Evolutionary conservation across 2,329 filamentous ascomycete species (phyloP), one percentile per base, ranked within the genome.

Genomic region (Paracorniculantispora psalliotae): DNA sequence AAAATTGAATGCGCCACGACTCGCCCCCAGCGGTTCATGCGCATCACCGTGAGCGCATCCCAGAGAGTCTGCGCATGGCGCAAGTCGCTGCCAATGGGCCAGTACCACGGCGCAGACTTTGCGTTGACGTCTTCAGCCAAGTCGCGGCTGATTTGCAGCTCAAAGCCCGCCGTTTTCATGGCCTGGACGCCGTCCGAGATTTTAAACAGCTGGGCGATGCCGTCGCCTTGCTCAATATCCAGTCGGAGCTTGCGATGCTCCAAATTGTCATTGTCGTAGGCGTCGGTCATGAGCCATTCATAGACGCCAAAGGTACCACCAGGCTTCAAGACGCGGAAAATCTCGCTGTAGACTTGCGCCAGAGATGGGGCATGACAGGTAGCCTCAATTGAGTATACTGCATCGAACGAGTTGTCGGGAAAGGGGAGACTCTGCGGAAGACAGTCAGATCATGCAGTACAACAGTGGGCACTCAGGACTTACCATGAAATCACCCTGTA

Each of bases 241-340:
- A 97, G 86, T 64, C 94, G 90, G 70, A 97, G 94, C 72, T 90
- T 85, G 65, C 92, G 89, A 79, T 97, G 94, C 68, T 86, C 81
- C 1, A 90, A 75, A 81, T 97, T 92, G 61, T 89, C 81, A 72
- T 96, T 93, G 78, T 97, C 89, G 76, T 97, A 99, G 25, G 87
- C 79, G 63, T 97, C 92, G 7, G 92, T 97, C 94, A 99, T 97
- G 70, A 97, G 81, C 94, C 94, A 97, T 77, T 99, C 94, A 77
- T 97, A 99, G 55, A 97, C 93, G 71, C 93, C 94, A 68, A 97
- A 99, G 54, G 91, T 81, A 73, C 94, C 93, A 61, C 94, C 94
- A 21, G 94, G 94, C 83, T 97, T 99, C 63, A 99, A 82, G 23
- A 97, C 92, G 50, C 91, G 90, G 84, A 88, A 92, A 69, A 97